Evolutionary conservation across 129 eudicot species (phyloP).

Genomic region (Artemisia argyi): DNA sequence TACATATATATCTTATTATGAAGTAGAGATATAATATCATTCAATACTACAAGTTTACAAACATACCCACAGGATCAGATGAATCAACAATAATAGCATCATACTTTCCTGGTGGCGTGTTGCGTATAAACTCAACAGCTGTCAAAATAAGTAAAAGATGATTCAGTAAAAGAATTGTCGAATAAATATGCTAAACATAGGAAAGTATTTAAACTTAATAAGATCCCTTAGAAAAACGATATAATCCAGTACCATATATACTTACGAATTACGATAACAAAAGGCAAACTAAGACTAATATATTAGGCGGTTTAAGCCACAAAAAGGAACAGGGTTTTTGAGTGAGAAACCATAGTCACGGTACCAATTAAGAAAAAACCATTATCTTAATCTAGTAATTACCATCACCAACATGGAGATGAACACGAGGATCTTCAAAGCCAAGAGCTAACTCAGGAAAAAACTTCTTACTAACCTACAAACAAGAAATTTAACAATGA

Average conservation of each 20-base stretch:
- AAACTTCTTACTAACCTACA: constrained; percentile 82
- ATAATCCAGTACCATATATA: too few relatives aligned
- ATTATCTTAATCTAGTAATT: constrained; percentile 21
- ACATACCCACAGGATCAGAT: constrained; percentile 97
- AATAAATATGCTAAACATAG: background rate
- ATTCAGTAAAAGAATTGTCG: background rate
- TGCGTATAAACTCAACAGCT: constrained; percentile 75
- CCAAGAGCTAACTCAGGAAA: constrained; percentile 92
- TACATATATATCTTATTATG: background rate
- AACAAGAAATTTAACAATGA: constrained; percentile 22
- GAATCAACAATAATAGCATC: constrained; percentile 95
- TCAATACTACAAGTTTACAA: background rate
- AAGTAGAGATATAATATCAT: too few relatives aligned
- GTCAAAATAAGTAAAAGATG: constrained; percentile 23
- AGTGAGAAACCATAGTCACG: background rate
- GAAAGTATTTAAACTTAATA: too few relatives aligned
- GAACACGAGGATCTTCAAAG: constrained; percentile 95
- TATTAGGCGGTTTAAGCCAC: background rate
- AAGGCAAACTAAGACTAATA: background rate
- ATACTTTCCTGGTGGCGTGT: constrained; percentile 74
- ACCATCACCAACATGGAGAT: constrained; percentile 96
- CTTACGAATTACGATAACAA: background rate
- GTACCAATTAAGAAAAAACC: too few relatives aligned
- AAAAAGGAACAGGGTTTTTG: background rate
- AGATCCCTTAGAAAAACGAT: too few relatives aligned